These are phyloP conservation scores for Calvatia gigantea DNA, from an alignment of 768 basidiomycete species.

Conservation along the genomic window DNA sequence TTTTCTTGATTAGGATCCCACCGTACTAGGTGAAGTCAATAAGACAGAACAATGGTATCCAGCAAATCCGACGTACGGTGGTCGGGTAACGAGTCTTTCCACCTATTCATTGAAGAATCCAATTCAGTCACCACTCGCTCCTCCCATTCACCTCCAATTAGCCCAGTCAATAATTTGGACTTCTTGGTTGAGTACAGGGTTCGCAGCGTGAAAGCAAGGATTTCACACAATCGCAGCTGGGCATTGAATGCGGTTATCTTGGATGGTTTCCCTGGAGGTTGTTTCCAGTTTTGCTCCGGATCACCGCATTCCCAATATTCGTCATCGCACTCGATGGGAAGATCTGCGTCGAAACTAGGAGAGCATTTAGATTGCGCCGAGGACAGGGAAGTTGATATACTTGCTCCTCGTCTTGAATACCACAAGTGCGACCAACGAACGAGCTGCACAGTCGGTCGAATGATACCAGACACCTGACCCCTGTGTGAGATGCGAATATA, in stretches of 20 bases:
- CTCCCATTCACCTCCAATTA: slow-evolving; percentile 54
- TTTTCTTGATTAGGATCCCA: slow-evolving; percentile 36
- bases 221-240: slow-evolving; percentile 55
- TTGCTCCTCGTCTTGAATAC: slow-evolving; percentile 70
- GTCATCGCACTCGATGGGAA: slow-evolving; percentile 57
- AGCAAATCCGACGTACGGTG: slow-evolving; percentile 36
- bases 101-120: slow-evolving; percentile 58
- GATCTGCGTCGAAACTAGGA: slow-evolving; percentile 59
- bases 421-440: slow-evolving; percentile 61
- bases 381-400: slow-evolving; percentile 18
- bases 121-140: slow-evolving; percentile 54
- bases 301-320: slow-evolving; percentile 45
- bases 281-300: slow-evolving; percentile 49
- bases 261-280: slow-evolving; percentile 60
- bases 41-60: not conserved
- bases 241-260: slow-evolving; percentile 49
- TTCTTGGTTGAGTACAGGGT: slow-evolving; percentile 50
- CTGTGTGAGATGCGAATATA: not conserved
- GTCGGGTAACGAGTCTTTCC: slow-evolving; percentile 57
- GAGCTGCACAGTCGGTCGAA: slow-evolving; percentile 35
- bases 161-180: slow-evolving; percentile 33
- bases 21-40: slow-evolving; percentile 22
- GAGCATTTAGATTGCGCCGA: not conserved
- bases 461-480: slow-evolving; percentile 27
- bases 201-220: slow-evolving; percentile 57